phyloP scores from a whole-genome alignment of 306 rosid species.

The Pterocarpus santalinus region DNA sequence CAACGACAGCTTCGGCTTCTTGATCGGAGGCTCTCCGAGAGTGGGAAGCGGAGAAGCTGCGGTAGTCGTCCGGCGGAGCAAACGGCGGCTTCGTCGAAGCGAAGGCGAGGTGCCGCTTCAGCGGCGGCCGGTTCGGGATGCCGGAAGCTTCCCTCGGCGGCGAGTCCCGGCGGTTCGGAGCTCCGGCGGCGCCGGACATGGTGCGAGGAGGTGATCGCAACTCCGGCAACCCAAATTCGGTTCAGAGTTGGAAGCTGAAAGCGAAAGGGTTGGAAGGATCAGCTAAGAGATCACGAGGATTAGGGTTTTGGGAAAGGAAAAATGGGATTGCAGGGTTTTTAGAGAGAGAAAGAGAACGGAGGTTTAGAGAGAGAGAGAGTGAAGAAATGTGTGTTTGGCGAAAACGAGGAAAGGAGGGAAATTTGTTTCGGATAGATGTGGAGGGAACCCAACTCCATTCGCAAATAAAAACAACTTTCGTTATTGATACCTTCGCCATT shows the following conservation, averaged over 20 bases:
- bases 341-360: constrained; percentile 52
- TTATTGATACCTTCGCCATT: not conserved
- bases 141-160: constrained; percentile 50
- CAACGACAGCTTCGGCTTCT: constrained; percentile 71
- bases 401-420: constrained; percentile 99
- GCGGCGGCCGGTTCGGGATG: constrained; percentile 63
- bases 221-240: not conserved
- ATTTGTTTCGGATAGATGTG: constrained; percentile 98
- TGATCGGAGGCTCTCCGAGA: constrained; percentile 61
- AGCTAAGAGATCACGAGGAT: not conserved
- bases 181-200: constrained; percentile 79
- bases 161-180: constrained; percentile 61
- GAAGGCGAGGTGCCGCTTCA: constrained; percentile 79
- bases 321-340: constrained; percentile 40
- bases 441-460: constrained; percentile 80
- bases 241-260: not conserved
- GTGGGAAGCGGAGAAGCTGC: constrained; percentile 60
- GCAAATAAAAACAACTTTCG: constrained; percentile 12
- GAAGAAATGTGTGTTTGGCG: constrained; percentile 45
- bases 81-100: constrained; percentile 84
- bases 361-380: constrained; percentile 41
- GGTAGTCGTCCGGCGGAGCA: constrained; percentile 76
- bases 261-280: not conserved
- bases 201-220: constrained; percentile 21
- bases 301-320: not conserved